Conservation (phyloP, 1,284 basidiomycete genomes). For the Hymenochaete sp. region DNA sequence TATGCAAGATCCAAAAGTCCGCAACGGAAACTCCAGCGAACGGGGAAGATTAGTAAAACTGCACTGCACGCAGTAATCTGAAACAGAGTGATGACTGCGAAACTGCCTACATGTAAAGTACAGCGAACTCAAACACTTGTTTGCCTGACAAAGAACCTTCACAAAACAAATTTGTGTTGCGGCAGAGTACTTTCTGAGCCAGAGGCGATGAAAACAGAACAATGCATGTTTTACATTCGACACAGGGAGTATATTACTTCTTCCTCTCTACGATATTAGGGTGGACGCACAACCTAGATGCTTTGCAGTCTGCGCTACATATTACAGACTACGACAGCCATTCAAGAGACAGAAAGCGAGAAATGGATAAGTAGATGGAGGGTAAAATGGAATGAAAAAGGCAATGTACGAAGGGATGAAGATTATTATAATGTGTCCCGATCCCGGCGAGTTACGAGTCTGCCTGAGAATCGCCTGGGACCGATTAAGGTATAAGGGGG, state of each 20-base stretch:
- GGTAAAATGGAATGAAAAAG: slow-evolving; percentile 20
- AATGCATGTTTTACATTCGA: no score
- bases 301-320: slow-evolving; percentile 8
- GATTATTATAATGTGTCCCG: slow-evolving; percentile 17
- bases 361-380: slow-evolving; percentile 22
- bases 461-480: slow-evolving; percentile 15
- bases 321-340: slow-evolving; percentile 14
- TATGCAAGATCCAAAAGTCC: no score
- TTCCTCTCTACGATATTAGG: slow-evolving; percentile 17
- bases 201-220: no score
- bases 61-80: no score
- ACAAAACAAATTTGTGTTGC: no score
- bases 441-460: slow-evolving; percentile 10
- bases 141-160: no score
- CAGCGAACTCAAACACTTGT: no score
- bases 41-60: no score
- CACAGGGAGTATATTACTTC: slow-evolving; percentile 13
- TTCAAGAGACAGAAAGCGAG: slow-evolving; percentile 14
- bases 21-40: no score
- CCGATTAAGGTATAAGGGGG: slow-evolving; percentile 8
- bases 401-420: slow-evolving; percentile 18
- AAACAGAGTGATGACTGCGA: no score
- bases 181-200: no score
- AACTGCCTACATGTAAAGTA: no score
- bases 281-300: slow-evolving; percentile 14